Percentiles rank a stretch among this genome's conserved stretches.
phyloP scores from a whole-genome alignment of 2,329 filamentous ascomycete genomes.

The Aspergillus pseudoviridinutans region DNA sequence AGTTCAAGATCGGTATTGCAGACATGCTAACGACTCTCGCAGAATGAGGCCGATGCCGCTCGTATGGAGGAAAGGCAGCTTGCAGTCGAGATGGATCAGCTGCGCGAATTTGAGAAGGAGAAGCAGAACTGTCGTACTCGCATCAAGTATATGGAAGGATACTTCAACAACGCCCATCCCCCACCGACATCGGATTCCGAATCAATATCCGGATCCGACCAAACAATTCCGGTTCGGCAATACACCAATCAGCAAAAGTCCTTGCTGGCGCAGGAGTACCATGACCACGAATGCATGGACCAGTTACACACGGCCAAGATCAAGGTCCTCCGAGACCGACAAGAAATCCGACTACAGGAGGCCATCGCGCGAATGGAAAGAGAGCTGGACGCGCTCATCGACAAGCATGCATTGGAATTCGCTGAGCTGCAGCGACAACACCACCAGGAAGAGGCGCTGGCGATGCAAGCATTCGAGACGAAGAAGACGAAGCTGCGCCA shows the following conservation, averaged over 20 bases:
- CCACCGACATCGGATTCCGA: slow-evolving; percentile 20
- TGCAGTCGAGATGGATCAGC: slow-evolving; percentile 42
- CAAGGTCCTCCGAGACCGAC: slow-evolving; percentile 45
- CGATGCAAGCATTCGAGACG: slow-evolving; percentile 28
- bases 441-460: slow-evolving; percentile 28
- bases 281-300: slow-evolving; percentile 41
- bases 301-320: slow-evolving; percentile 42
- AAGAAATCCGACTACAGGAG: slow-evolving; percentile 40
- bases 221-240: slow-evolving; percentile 26
- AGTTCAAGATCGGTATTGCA: not conserved
- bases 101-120: slow-evolving; percentile 41
- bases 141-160: slow-evolving; percentile 47
- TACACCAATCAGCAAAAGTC: slow-evolving; percentile 41
- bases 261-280: slow-evolving; percentile 43
- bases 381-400: slow-evolving; percentile 34
- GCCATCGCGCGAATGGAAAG: slow-evolving; percentile 36
- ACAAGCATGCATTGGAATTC: slow-evolving; percentile 29
- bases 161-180: slow-evolving; percentile 39
- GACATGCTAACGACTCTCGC: not conserved
- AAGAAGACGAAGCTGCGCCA: slow-evolving; percentile 33
- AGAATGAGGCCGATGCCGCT: slow-evolving; percentile 35
- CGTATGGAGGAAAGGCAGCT: slow-evolving; percentile 43
- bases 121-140: slow-evolving; percentile 42
- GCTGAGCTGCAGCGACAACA: slow-evolving; percentile 33
- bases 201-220: slow-evolving; percentile 18